phyloP scores from a whole-genome alignment of 257 asterid genomes.

The Mitragyna speciosa region DNA sequence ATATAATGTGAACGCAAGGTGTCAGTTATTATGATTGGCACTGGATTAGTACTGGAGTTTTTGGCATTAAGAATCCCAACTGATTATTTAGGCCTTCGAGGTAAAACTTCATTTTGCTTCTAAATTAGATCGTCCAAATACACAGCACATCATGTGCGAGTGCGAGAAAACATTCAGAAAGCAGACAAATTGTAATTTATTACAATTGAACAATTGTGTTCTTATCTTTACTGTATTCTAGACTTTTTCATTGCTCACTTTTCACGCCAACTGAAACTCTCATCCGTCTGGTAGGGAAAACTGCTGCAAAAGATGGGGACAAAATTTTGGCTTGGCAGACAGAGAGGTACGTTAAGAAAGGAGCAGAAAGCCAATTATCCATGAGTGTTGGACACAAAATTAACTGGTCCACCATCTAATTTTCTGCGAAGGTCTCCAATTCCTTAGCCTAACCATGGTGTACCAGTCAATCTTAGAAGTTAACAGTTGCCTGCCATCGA shows the following conservation, averaged over 20 bases:
- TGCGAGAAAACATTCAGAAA: background rate
- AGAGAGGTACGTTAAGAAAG: constrained; percentile 28
- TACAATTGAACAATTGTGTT: background rate
- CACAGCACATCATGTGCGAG: too few relatives aligned
- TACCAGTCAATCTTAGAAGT: constrained; percentile 12
- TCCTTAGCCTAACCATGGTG: constrained; percentile 30
- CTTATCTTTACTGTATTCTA: too few relatives aligned
- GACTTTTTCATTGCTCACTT: background rate
- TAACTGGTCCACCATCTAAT: constrained; percentile 51
- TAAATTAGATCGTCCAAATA: background rate
- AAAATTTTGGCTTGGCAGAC: constrained; percentile 16
- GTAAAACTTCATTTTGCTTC: background rate
- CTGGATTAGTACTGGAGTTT: too few relatives aligned
- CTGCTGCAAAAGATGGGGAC: constrained; percentile 27
- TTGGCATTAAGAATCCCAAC: too few relatives aligned
- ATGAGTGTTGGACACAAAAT: constrained; percentile 18
- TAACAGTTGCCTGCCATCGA: constrained; percentile 4
- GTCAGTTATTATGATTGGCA: too few relatives aligned
- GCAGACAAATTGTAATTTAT: background rate
- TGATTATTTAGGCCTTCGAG: too few relatives aligned
- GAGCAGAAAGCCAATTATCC: constrained; percentile 32
- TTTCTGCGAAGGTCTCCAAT: constrained; percentile 62
- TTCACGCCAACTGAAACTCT: background rate
- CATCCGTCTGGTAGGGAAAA: constrained; percentile 36
- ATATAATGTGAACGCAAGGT: too few relatives aligned